These are phyloP conservation scores for Xylaria bambusicola DNA, from an alignment of 495 filamentous ascomycete genomes.

Conservation along the genomic window DNA sequence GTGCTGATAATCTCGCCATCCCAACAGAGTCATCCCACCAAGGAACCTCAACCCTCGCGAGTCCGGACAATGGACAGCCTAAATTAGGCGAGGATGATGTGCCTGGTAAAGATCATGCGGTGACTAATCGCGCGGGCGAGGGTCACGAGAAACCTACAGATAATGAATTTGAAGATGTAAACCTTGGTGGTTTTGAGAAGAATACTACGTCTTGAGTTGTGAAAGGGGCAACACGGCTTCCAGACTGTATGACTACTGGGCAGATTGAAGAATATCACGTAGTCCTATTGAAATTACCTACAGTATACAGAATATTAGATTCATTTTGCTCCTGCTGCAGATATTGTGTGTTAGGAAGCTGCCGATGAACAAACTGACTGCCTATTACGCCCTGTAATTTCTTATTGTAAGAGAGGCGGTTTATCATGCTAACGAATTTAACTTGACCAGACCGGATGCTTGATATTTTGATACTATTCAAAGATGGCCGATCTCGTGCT, in stretches of 20 bases:
- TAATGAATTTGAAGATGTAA: conserved; percentile 26
- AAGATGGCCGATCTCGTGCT: no score
- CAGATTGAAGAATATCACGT: conserved; percentile 14
- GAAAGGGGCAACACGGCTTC: not conserved
- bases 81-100: conserved; percentile 14
- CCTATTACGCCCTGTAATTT: no score
- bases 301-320: not conserved
- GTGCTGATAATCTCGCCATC: conserved; percentile 25
- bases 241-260: not conserved
- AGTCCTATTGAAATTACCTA: conserved; percentile 24
- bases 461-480: no score
- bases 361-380: not conserved
- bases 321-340: not conserved
- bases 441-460: no score
- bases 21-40: conserved; percentile 19
- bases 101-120: not conserved
- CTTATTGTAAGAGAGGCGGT: no score
- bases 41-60: conserved; percentile 10
- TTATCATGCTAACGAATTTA: no score
- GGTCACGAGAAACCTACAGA: conserved; percentile 21
- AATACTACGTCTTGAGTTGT: conserved; percentile 22
- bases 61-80: not conserved
- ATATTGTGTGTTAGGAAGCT: not conserved
- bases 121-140: conserved; percentile 9
- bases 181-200: conserved; percentile 20